Evolutionary conservation across 768 basidiomycete species (phyloP).

Genomic region (Russula griseocarnosa): DNA sequence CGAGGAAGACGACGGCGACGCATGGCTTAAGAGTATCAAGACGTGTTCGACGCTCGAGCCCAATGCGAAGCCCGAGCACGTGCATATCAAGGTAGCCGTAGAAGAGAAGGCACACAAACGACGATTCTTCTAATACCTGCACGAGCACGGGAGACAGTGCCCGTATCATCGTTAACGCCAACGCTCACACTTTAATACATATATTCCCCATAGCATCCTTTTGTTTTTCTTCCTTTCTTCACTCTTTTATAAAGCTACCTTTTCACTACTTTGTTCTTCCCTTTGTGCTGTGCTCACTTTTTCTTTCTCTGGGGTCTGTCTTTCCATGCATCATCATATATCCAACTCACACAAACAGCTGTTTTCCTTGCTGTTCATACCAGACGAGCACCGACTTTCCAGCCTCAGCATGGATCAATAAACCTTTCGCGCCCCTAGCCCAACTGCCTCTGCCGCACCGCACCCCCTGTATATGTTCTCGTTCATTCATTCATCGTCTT

Average conservation of each 20-base stretch:
- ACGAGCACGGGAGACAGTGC: not conserved
- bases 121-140: slow-evolving; percentile 58
- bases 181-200: slow-evolving; percentile 16
- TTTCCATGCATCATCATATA: not conserved
- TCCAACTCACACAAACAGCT: slow-evolving; percentile 14
- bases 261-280: no score
- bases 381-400: not conserved
- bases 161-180: not conserved
- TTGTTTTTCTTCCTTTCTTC: no score
- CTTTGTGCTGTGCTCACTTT: not conserved
- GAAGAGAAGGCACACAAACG: slow-evolving; percentile 73
- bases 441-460: not conserved
- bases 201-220: slow-evolving; percentile 8
- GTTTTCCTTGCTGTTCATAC: not conserved
- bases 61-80: slow-evolving; percentile 49
- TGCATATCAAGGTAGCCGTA: slow-evolving; percentile 67
- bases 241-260: no score
- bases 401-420: not conserved
- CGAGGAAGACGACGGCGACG: slow-evolving; percentile 78
- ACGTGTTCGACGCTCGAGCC: slow-evolving; percentile 50
- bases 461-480: not conserved
- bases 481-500: slow-evolving; percentile 1
- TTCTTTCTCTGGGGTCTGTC: not conserved
- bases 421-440: not conserved
- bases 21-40: slow-evolving; percentile 76